phyloP scores from a whole-genome alignment of 2,329 filamentous ascomycete species.

The Fusarium sp. region DNA sequence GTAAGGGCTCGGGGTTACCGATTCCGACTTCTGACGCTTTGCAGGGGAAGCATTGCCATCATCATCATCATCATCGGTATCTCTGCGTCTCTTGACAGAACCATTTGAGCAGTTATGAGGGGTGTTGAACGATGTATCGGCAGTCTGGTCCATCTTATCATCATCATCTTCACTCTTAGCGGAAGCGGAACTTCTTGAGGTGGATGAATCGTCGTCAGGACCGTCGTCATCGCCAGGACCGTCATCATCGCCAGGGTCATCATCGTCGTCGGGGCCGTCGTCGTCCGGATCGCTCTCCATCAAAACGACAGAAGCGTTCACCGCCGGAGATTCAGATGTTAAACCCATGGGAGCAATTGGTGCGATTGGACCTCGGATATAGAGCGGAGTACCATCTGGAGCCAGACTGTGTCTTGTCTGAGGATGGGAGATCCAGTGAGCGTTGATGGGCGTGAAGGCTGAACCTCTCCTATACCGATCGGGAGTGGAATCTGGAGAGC shows the following conservation, averaged over 20 bases:
- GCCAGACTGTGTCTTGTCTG: background rate
- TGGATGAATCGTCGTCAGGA: background rate
- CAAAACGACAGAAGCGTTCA: background rate
- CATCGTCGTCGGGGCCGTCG: background rate
- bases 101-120: background rate
- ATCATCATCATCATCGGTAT: constrained; percentile 8
- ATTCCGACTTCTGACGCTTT: constrained; percentile 9
- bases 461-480: background rate
- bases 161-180: background rate
- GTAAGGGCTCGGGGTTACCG: background rate
- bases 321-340: background rate
- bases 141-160: background rate
- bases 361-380: background rate
- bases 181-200: background rate
- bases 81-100: constrained; percentile 1
- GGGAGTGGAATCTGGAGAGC: background rate
- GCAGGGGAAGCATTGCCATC: constrained; percentile 2
- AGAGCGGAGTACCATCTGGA: background rate
- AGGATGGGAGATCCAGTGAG: background rate
- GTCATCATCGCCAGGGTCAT: no score
- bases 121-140: background rate
- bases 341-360: background rate
- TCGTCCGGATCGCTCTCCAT: background rate
- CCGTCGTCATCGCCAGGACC: no score
- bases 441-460: background rate